Evolutionary conservation across 2,329 filamentous ascomycete species (phyloP), one percentile per base, ranked within the genome.

Genomic region (Fusarium liriodendri): DNA sequence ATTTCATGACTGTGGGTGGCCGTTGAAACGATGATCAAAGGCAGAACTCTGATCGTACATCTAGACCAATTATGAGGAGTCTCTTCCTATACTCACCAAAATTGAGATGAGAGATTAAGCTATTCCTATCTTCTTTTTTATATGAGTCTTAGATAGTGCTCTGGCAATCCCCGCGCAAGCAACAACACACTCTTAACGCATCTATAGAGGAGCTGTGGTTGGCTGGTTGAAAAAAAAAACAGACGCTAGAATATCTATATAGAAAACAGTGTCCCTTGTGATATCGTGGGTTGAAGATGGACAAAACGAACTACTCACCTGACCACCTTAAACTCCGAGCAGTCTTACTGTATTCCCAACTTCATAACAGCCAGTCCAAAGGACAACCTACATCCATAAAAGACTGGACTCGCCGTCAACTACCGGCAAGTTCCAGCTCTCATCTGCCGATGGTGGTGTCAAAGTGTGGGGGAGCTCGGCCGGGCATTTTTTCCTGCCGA

Each of bases 401-500:
- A 3, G 2, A n/a, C 25, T n/a, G 27, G 27, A 29, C 16, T 52
- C 11, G 18, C 18, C 27, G 6, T 32, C 47, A 52, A 52, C 47
- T 52, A 32, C 47, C 47, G 18, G 47, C 18, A 52, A 52, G 47
- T 52, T 52, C 47, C 47, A 52, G 47, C 45, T 50, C 52, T 35
- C n/a, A 29, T 20, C 54, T 35, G 32, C 55, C 22, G 55, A 38
- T 58, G 33, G 33, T 58, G 32, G 58, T 62, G 29, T 50, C 16
- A 54, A 47, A 27, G 52, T 70, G 67, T 68, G 71, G 55, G 69
- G 67, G 67, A 52, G 47, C 47, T 72, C 40, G 47, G 22, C 67
- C 76, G 70, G 75, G 72, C 70, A 64, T 74, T 78, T 75, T 52
- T 74, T 70, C 73, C 72, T 54, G 71, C 74, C 72, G 71, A 75